Base-by-base conservation (phyloP, 441 rosid species). In the Corymbia calophylla region DNA sequence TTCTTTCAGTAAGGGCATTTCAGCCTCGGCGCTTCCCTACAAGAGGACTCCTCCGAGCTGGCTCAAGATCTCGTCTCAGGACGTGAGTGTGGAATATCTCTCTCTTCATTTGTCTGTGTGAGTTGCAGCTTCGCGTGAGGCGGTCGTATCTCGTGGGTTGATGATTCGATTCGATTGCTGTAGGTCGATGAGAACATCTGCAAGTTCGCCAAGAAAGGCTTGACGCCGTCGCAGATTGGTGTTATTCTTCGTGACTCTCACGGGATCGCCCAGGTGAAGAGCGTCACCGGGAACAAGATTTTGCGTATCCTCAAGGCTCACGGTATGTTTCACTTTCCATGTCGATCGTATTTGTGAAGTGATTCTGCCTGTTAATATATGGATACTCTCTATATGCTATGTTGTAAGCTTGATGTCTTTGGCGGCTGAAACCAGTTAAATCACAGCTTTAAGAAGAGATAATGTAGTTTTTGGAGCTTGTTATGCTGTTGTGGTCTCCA, bases 161-260 rank as follows among this genome's bases (percentile, higher is more conserved):
- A 58, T 56, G 62, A 56, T 58, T 58, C 62, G 55, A 5, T 49
- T 32, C 81, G 29, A 49, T 25, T 31, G 14, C 29, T 62, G 29
- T 84, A 95, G 97, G 96, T 95, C 53, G 96, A 94, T 44, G 97
- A 95, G 11, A 94, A 93, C 88, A 94, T 94, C 88, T 94, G 97
- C 93, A 94, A 94, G 91, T 95, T 95, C 62, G 95, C 97, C 15
- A 95, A 95, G 90, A 95, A 95, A 86, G 97, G 96, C 1, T 54
- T 95, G 94, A 95, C 96, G 68, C 95, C 97, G 47, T 95, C 96
- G 17, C 97, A 94, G 93, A 94, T 95, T 80, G 97, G 97, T 84
- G 97, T 94, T 7, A 94, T 95, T 91, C 96, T 94, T 80, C 95
- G 97, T 90, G 97, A 95, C 88, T 95, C 97, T 89, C 97, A 93